These are phyloP conservation scores for Tetrahymena thermophila DNA, from an alignment of 73 alveolate species.

Conservation along the genomic window DNA sequence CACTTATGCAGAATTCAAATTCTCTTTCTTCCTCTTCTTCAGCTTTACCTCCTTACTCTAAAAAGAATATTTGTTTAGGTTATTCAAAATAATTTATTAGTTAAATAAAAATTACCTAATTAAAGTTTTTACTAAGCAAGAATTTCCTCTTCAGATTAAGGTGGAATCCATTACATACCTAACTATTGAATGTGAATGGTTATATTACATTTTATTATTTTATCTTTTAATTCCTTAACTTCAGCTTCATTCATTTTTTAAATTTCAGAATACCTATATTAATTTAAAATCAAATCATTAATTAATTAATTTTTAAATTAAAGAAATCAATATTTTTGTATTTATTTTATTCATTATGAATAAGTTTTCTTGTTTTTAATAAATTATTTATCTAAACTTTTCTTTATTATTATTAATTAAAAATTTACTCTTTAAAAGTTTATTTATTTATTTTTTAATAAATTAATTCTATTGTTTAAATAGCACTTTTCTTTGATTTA, in stretches of 20 bases:
- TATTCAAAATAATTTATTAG: not conserved
- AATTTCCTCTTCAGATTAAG: constrained; percentile 23
- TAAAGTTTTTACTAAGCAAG: constrained; percentile 11
- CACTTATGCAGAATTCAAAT: constrained; percentile 7
- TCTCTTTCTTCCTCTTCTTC: constrained; percentile 31
- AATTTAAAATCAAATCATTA: not conserved
- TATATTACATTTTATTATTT: constrained; percentile 73
- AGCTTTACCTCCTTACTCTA: constrained; percentile 12
- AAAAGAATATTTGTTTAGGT: too few relatives aligned
- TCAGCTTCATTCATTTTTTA: constrained; percentile 83
- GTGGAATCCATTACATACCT: constrained; percentile 81
- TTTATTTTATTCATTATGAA: too few relatives aligned
- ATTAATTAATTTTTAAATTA: too few relatives aligned
- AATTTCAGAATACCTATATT: constrained; percentile 70
- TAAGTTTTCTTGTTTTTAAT: too few relatives aligned
- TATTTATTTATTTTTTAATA: too few relatives aligned
- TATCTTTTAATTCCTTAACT: constrained; percentile 67
- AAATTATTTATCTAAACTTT: too few relatives aligned
- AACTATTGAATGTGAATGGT: constrained; percentile 75
- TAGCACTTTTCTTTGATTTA: too few relatives aligned
- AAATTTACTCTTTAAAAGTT: too few relatives aligned
- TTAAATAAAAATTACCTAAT: constrained; percentile 6
- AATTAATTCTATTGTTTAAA: too few relatives aligned
- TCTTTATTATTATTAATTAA: too few relatives aligned
- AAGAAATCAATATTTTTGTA: too few relatives aligned